These are phyloP conservation scores for Trichomonas gallinae DNA, from an alignment of 208 protist species.

Conservation along the genomic window DNA sequence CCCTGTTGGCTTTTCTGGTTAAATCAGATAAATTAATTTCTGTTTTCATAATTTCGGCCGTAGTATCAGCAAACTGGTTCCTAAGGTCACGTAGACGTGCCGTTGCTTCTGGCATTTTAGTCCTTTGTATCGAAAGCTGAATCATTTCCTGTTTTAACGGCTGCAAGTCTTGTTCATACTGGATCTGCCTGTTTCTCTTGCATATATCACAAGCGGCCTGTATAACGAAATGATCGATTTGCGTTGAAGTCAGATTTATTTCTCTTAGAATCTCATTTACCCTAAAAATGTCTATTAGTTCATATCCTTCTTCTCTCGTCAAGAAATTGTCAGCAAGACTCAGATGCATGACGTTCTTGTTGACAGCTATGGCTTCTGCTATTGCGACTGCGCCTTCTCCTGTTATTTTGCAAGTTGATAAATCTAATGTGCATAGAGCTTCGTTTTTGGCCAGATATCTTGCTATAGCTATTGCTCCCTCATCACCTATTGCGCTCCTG, in stretches of 20 bases:
- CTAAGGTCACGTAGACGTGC: background rate
- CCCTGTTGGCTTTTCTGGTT: background rate
- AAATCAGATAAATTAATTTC: background rate
- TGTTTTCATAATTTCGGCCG: background rate
- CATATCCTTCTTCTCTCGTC: background rate
- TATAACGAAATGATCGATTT: constrained; percentile 21
- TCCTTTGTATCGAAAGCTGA: background rate
- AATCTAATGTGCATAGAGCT: background rate
- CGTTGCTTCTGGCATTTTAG: background rate
- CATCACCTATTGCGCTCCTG: background rate
- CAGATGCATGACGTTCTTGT: background rate
- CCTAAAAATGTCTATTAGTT: background rate
- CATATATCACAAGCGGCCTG: background rate
- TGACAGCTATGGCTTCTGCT: background rate
- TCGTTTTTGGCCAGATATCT: background rate
- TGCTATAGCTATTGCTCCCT: background rate
- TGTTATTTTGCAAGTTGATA: background rate
- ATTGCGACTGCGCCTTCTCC: background rate
- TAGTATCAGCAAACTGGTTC: background rate
- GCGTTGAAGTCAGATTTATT: background rate
- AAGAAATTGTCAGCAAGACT: background rate
- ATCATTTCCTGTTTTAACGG: background rate
- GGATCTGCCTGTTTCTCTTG: background rate
- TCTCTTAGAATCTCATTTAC: background rate
- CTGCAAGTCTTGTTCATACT: background rate